Evolutionary conservation across 352 stramenopile genomes (phyloP).

Genomic region (Globisporangium recalcitrans): DNA sequence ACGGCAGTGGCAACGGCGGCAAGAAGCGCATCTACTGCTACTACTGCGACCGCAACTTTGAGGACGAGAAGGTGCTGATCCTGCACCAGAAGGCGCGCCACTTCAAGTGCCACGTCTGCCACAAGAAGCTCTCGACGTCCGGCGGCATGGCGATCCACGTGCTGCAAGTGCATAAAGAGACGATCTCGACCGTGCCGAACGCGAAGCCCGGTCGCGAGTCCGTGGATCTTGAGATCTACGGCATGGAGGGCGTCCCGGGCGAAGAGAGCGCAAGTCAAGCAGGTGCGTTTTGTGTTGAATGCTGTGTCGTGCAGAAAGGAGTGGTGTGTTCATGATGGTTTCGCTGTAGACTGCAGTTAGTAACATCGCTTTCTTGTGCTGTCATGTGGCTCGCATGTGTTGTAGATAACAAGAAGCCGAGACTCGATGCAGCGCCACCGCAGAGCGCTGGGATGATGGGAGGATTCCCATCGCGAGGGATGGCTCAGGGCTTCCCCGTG

Average conservation of each 20-base stretch:
- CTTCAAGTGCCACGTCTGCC: slow-evolving; percentile 89
- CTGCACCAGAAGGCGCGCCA: slow-evolving; percentile 92
- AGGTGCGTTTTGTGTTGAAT: slow-evolving; percentile 20
- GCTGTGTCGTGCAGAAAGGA: neutral
- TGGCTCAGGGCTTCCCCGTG: slow-evolving; percentile 40
- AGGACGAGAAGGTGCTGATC: slow-evolving; percentile 90
- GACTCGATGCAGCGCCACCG: slow-evolving; percentile 26
- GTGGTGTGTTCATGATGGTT: neutral
- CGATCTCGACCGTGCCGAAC: slow-evolving; percentile 75
- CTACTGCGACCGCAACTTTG: slow-evolving; percentile 91
- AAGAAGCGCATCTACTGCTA: slow-evolving; percentile 86
- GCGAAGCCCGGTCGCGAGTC: slow-evolving; percentile 79
- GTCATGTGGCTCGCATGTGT: neutral
- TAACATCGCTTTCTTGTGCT: neutral
- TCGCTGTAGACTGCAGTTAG: neutral
- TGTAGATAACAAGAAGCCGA: slow-evolving; percentile 34
- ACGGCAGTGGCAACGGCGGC: slow-evolving; percentile 27
- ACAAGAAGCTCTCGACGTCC: slow-evolving; percentile 90
- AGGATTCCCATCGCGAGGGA: slow-evolving; percentile 37
- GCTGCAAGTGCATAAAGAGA: slow-evolving; percentile 87
- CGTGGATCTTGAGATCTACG: slow-evolving; percentile 84
- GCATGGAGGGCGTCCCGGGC: slow-evolving; percentile 83
- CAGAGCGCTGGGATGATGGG: slow-evolving; percentile 21
- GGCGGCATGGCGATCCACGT: slow-evolving; percentile 87
- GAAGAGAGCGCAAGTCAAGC: slow-evolving; percentile 21